These are phyloP conservation scores for Fusarium odoratissimum DNA, from an alignment of 2,329 filamentous ascomycete genomes.

Conservation along the genomic window DNA sequence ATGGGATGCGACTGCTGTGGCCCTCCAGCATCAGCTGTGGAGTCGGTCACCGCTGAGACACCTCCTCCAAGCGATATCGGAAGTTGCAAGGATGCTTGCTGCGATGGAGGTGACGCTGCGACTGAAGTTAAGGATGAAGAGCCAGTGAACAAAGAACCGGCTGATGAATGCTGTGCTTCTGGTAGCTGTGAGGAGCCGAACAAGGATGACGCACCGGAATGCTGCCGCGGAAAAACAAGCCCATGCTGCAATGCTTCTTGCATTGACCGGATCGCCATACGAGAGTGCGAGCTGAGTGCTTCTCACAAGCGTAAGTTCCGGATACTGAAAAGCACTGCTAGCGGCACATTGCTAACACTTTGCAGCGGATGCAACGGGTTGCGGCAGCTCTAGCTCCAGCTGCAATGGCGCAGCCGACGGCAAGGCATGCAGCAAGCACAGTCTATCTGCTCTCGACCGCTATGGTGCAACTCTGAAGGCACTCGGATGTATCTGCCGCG, in stretches of 20 bases:
- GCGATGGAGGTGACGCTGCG: background rate
- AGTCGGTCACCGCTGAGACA: background rate
- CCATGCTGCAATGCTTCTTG: conserved; percentile 59
- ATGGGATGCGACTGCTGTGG: conserved; percentile 37
- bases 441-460: conserved; percentile 48
- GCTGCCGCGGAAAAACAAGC: conserved; percentile 55
- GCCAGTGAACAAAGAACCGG: background rate
- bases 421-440: conserved; percentile 54
- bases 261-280: conserved; percentile 57
- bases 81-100: conserved; percentile 21
- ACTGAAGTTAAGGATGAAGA: background rate
- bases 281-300: conserved; percentile 50
- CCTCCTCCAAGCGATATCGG: background rate
- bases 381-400: background rate
- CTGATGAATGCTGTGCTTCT: conserved; percentile 3
- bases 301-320: background rate
- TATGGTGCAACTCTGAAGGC: conserved; percentile 59
- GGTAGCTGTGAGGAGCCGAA: background rate
- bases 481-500: conserved; percentile 65
- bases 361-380: background rate
- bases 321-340: background rate
- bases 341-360: background rate
- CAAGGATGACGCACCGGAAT: conserved; percentile 40
- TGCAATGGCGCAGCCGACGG: conserved; percentile 36
- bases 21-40: conserved; percentile 1